These are phyloP conservation scores for Kentomonas sorsogonicus DNA, from an alignment of 208 protist species.

Conservation along the genomic window DNA sequence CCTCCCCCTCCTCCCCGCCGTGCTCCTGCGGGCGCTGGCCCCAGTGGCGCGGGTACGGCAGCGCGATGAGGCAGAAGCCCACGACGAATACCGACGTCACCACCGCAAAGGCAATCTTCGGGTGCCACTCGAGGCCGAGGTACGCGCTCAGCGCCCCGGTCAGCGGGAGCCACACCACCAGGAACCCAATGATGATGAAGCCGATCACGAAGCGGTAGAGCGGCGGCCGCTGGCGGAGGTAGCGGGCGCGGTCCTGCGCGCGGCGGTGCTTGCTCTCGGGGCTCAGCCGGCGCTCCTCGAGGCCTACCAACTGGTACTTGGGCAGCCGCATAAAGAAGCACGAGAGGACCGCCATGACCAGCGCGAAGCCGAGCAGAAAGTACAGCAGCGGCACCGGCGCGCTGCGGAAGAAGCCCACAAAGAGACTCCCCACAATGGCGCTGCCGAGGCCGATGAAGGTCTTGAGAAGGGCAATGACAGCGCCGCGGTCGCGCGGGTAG, in stretches of 20 bases:
- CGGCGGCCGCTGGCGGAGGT: conserved; percentile 24
- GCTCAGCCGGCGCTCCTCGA: conserved; percentile 12
- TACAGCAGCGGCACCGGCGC: conserved; percentile 21
- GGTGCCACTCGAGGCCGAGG: conserved; percentile 4
- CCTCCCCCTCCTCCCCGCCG: conserved; percentile 2
- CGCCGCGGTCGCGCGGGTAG: conserved; percentile 27
- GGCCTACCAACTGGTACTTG: conserved; percentile 23
- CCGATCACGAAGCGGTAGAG: conserved; percentile 21
- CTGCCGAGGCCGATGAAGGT: conserved; percentile 43
- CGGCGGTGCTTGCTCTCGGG: conserved; percentile 12
- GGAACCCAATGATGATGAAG: conserved; percentile 20
- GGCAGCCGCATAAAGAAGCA: conserved; percentile 26
- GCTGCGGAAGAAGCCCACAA: conserved; percentile 30
- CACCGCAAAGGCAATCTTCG: conserved; percentile 22
- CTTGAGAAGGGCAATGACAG: conserved; percentile 37
- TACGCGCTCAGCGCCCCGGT: conserved; percentile 4
- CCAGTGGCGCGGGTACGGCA: conserved; percentile 4
- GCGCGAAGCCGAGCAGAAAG: conserved; percentile 21
- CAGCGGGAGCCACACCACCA: conserved; percentile 30
- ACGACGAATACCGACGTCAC: conserved; percentile 13
- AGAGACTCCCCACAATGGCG: conserved; percentile 32
- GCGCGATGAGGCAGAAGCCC: conserved; percentile 12
- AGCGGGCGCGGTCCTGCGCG: conserved; percentile 10
- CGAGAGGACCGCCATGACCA: conserved; percentile 16
- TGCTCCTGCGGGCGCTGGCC: not conserved